These are phyloP conservation scores for Corinectria fuckeliana DNA, from an alignment of 2,329 filamentous ascomycete species.

Conservation along the genomic window DNA sequence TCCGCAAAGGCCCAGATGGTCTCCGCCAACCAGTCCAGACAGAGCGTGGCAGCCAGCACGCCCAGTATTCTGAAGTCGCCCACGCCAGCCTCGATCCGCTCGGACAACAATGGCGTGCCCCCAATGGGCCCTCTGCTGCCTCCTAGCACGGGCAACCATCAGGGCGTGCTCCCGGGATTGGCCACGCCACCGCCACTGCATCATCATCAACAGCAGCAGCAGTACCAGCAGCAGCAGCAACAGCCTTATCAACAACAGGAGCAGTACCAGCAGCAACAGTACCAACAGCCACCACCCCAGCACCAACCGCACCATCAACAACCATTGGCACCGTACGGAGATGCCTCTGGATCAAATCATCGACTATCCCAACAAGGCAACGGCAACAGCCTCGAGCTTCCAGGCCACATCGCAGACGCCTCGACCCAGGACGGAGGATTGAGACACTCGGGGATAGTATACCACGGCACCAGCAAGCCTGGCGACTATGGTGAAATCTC, in stretches of 20 bases:
- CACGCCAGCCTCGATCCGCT: conserved; percentile 18
- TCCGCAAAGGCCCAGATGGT: conserved; percentile 40
- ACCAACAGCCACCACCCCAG: not conserved
- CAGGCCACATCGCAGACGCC: conserved; percentile 4
- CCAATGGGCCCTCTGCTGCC: conserved; percentile 27
- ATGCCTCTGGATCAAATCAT: not conserved
- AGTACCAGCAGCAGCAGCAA: conserved; percentile 1
- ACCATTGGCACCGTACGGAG: not conserved
- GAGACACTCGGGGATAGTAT: conserved; percentile 27
- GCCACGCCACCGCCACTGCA: conserved; percentile 7
- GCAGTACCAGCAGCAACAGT: not conserved
- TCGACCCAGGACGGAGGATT: conserved; percentile 15
- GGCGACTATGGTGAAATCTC: conserved; percentile 32
- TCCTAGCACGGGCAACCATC: conserved; percentile 15
- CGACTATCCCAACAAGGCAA: conserved; percentile 1
- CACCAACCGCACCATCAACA: not conserved
- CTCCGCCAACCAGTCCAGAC: conserved; percentile 26
- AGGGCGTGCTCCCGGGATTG: conserved; percentile 11
- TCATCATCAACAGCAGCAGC: not conserved
- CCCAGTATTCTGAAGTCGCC: conserved; percentile 22
- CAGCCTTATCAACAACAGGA: not conserved
- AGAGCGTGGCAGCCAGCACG: conserved; percentile 18
- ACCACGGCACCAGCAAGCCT: conserved; percentile 28
- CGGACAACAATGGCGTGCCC: conserved; percentile 19
- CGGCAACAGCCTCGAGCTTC: conserved; percentile 7